Percentiles rank a stretch among this genome's conserved stretches.
Conservation (phyloP, 1,139 yeast species). For the Suhomyces coccinellae region DNA sequence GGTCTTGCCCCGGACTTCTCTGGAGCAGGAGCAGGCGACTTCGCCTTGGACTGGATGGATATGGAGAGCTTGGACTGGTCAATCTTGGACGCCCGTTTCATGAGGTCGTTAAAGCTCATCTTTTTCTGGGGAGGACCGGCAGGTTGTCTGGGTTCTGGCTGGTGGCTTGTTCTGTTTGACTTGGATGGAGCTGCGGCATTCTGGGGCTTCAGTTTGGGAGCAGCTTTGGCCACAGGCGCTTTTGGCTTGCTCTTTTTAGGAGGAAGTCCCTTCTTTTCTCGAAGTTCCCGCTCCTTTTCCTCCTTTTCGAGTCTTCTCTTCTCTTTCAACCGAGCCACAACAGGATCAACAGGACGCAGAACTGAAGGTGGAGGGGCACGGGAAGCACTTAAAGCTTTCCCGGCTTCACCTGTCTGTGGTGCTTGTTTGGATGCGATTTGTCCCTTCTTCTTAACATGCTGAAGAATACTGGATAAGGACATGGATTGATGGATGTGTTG, state of each 20-base stretch:
- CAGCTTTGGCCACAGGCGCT: conserved; percentile 9
- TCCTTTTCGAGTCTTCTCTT: conserved; percentile 58
- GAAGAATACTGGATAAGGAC: conserved; percentile 31
- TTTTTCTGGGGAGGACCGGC: conserved; percentile 37
- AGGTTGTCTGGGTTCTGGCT: conserved; percentile 5
- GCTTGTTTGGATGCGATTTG: conserved; percentile 14
- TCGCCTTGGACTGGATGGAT: conserved; percentile 33
- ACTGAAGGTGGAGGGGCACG: background rate
- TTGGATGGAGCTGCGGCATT: conserved; percentile 3
- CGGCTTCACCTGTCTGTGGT: background rate
- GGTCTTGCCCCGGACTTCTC: conserved; percentile 13
- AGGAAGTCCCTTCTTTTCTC: conserved; percentile 37
- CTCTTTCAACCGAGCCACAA: conserved; percentile 62
- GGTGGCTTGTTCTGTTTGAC: conserved; percentile 3
- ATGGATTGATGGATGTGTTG: conserved; percentile 10
- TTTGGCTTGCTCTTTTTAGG: conserved; percentile 21
- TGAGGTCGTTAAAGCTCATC: conserved; percentile 62
- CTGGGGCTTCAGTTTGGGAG: conserved; percentile 13
- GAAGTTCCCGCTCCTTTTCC: conserved; percentile 37
- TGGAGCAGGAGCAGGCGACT: conserved; percentile 27
- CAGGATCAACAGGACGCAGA: conserved; percentile 43
- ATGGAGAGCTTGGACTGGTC: conserved; percentile 45
- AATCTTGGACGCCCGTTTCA: conserved; percentile 67
- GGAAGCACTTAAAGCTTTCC: background rate
- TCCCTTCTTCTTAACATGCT: conserved; percentile 35